These are phyloP conservation scores for Pugionium dolabratum DNA, from an alignment of 345 rosid species.

Conservation along the genomic window DNA sequence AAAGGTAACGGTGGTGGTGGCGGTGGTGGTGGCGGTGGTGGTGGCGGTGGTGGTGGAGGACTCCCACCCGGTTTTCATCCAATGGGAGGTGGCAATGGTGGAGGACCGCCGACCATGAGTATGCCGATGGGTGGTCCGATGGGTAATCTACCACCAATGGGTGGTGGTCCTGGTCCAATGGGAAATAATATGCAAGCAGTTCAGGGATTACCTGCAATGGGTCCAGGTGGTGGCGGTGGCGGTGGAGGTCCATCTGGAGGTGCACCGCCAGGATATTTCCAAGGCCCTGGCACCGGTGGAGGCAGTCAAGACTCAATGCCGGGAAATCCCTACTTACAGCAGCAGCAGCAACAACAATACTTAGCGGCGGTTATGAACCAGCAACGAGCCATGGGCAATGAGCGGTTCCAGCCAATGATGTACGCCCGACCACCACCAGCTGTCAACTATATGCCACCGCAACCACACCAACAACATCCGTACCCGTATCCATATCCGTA, in stretches of 20 bases:
- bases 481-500: constrained; percentile 45
- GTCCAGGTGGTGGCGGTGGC: constrained; percentile 39
- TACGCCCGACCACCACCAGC: constrained; percentile 86
- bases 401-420: constrained; percentile 93
- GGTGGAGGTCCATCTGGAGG: constrained; percentile 44
- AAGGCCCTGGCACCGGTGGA: constrained; percentile 57
- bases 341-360: constrained; percentile 56
- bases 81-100: constrained; percentile 43
- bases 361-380: constrained; percentile 53
- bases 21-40: constrained; percentile 35
- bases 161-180: constrained; percentile 44
- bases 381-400: constrained; percentile 54
- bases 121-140: constrained; percentile 45
- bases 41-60: constrained; percentile 20
- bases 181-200: constrained; percentile 54
- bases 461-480: constrained; percentile 47
- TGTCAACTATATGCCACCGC: constrained; percentile 74
- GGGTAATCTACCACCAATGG: constrained; percentile 42
- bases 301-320: constrained; percentile 70
- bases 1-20: constrained; percentile 50
- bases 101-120: constrained; percentile 44
- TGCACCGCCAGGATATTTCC: constrained; percentile 57
- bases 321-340: constrained; percentile 69
- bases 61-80: constrained; percentile 36
- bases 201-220: constrained; percentile 78